phyloP scores from a whole-genome alignment of 2,329 filamentous ascomycete genomes.

The Aureobasidium sp. region DNA sequence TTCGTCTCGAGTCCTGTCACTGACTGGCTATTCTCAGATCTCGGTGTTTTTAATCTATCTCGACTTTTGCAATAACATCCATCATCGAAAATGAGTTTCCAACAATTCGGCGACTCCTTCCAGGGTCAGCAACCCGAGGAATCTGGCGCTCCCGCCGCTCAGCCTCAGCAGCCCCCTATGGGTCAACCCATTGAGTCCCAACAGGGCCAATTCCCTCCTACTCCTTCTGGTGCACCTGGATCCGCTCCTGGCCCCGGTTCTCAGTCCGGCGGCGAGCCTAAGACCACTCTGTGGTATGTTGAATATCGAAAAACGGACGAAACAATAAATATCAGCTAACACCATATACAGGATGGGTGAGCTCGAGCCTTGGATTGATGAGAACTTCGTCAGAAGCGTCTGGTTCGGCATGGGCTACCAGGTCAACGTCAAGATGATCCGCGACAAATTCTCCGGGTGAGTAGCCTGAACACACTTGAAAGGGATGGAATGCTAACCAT shows the following conservation, averaged over 20 bases:
- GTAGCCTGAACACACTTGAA: conserved; percentile 22
- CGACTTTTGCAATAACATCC: background rate
- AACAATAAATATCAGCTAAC: conserved; percentile 23
- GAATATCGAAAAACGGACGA: background rate
- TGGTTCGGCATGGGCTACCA: conserved; percentile 90
- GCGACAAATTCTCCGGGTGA: conserved; percentile 97
- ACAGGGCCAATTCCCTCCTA: conserved; percentile 33
- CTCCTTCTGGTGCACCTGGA: conserved; percentile 42
- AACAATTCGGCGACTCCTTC: conserved; percentile 55
- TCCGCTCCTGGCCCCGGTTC: conserved; percentile 30
- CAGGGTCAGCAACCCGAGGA: conserved; percentile 51
- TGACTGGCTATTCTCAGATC: background rate
- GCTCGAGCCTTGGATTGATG: conserved; percentile 97
- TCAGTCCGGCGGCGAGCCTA: conserved; percentile 37
- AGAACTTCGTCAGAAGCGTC: conserved; percentile 94
- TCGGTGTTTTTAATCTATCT: conserved; percentile 10
- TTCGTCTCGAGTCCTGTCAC: background rate
- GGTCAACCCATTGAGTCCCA: conserved; percentile 50
- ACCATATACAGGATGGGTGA: conserved; percentile 78
- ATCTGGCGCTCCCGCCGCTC: conserved; percentile 45
- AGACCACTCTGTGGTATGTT: conserved; percentile 48
- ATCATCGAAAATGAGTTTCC: conserved; percentile 54
- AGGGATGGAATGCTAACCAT: conserved; percentile 12
- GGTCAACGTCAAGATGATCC: conserved; percentile 99
- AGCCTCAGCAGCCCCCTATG: conserved; percentile 48